phyloP scores from a whole-genome alignment of 2,329 filamentous ascomycete genomes.

The Sclerotinia glacialis region DNA sequence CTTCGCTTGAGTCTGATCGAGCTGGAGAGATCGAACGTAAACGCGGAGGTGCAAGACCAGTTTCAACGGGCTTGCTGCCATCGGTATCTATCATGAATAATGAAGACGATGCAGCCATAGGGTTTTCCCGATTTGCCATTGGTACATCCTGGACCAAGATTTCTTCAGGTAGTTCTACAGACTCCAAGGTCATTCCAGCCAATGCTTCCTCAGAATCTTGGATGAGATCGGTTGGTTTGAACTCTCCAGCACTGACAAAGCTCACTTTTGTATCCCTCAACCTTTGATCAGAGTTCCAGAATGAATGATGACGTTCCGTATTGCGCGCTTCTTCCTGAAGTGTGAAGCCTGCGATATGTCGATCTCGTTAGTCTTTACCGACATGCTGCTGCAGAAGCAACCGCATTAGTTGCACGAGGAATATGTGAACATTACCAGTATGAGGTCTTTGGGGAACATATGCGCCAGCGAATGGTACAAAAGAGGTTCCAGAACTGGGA shows the following conservation, averaged over 20 bases:
- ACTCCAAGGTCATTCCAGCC: slow-evolving; percentile 31
- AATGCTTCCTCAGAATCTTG: slow-evolving; percentile 36
- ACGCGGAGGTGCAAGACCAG: slow-evolving; percentile 38
- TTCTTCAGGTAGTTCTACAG: slow-evolving; percentile 8
- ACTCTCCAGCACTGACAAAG: slow-evolving; percentile 60
- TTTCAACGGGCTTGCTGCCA: slow-evolving; percentile 36
- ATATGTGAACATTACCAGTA: slow-evolving; percentile 25
- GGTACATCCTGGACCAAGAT: slow-evolving; percentile 14
- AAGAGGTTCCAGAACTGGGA: slow-evolving; percentile 24
- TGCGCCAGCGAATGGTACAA: slow-evolving; percentile 30
- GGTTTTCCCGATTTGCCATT: slow-evolving; percentile 18
- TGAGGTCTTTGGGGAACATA: slow-evolving; percentile 24
- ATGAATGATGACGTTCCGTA: slow-evolving; percentile 49
- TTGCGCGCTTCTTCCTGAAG: slow-evolving; percentile 58
- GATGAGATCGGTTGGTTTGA: slow-evolving; percentile 36
- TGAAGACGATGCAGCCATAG: background rate
- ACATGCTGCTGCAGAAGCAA: background rate
- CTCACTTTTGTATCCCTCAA: slow-evolving; percentile 54
- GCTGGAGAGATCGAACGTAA: slow-evolving; percentile 40
- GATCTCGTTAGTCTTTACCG: background rate
- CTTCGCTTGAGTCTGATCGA: slow-evolving; percentile 63
- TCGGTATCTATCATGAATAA: slow-evolving; percentile 42
- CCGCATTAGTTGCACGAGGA: background rate
- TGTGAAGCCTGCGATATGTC: slow-evolving; percentile 32
- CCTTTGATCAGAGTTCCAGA: slow-evolving; percentile 48